Evolutionary conservation across 164 flowering plant genomes (phyloP), one percentile per base, ranked within the genome.

Genomic region (Annona squamosa): DNA sequence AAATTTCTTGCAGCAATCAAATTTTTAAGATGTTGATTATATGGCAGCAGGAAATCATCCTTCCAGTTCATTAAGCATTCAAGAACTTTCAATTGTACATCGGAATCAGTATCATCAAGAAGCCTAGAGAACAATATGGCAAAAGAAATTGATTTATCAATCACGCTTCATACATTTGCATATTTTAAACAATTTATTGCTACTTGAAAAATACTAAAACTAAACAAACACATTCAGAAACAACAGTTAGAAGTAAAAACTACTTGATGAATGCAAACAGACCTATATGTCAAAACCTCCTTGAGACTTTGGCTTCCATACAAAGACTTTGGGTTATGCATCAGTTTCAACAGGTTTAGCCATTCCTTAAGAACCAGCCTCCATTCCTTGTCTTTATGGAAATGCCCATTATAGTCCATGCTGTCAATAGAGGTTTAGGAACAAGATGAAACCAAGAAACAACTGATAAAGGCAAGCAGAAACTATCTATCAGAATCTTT

Each of bases 51-150:
- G 77, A 78, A 87, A 4, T 82, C 84, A 80, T 88, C 94, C 76
- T 82, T 89, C 98, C 97, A 92, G 52, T 82, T 83, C 71, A 86
- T 74, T 57, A 96, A 82, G 84, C 94, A 88, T 73, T 92, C 98
- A 68, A 96, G 88, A 84, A 88, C 98, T 70, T 79, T 87, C 82
- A 82, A 74, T 80, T 96, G 99, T 71, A 87, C 74, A 71, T 92
- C 97, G 72, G 89, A 85, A 90, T 91, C 97, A 84, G 80, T 86
- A 19, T 87, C 91, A 82, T 93, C 97, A 68, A 96, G 87, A 75
- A 93, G 89, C 88, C 98, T 95, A 77, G 65, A 13, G 79, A 78
- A 26, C 74, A 65, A 75, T 48, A 45, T 46, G 6, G 19, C n/a
- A 1, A 74, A 42, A 41, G 71, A 42, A 65, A 46, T 44, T 46